Evolutionary conservation across 495 filamentous ascomycete genomes (phyloP), one percentile per base, ranked within the genome.

Genomic region (Cercophora scortea): DNA sequence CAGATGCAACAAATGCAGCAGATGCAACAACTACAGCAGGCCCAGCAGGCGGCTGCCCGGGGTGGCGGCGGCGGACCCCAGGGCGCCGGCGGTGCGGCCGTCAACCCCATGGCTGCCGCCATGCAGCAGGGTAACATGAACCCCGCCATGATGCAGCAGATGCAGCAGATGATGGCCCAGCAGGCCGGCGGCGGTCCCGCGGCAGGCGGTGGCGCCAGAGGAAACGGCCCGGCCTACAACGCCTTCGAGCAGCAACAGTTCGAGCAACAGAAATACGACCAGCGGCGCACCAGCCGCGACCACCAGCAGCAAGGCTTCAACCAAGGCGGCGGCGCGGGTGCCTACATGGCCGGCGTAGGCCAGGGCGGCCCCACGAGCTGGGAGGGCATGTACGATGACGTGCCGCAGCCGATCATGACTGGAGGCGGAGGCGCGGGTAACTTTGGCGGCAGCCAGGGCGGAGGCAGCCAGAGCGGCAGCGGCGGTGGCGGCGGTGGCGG

Each of bases 301-400:
- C 6, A 60, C 46, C 42, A 63, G 66, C 44, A 64, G 62, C 51
- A 61, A 56, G n/a, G 35, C 12, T 50, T 32, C 35, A 35, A 40
- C 34, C 13, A 32, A 32, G 16, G 41, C 15, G 46, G 34, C 13
- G 36, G 51, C 36, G 2, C 44, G 9, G 44, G 25, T 4, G 32
- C 32, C 42, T 12, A 25, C 36, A 49, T 49, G 42, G 41, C 41
- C 32, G 49, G 49, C 12, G 32, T 52, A 47, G 59, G 57, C 49
- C 67, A 53, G 41, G 61, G 56, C 50, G 68, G 66, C 4, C 85
- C 86, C 19, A 91, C 88, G 18, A 89, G 85, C 18, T 97, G 93
- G 92, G 93, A 98, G 68, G 93, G 93, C 50, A 98, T 98, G 93
- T 98, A 98, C 67, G 93, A 98, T 65, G 93, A 96, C 65, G 90